Base-by-base conservation (phyloP, 345 rosid genomes). In the Erodium maritimum region DNA sequence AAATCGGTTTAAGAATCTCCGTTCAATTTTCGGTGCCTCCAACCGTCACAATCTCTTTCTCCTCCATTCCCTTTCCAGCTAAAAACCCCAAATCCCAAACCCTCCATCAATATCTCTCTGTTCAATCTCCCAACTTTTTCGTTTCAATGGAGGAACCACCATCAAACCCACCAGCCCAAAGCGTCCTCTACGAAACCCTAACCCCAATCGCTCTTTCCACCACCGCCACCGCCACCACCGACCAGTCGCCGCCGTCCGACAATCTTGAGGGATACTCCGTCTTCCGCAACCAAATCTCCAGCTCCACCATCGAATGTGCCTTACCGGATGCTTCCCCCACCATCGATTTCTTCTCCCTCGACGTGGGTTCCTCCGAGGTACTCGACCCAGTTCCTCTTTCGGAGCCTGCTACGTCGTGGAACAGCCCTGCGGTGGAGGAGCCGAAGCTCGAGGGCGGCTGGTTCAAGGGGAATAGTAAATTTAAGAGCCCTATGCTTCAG, bases 401-500 rank as follows among this genome's bases (percentile, higher is more conserved):
- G 5, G 78, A 70, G 19, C 80, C 71, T 52, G 74, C 57, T 19
- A 69, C 81, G 1, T 84, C 77, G 14, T 66, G 17, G 61, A 17
- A 25, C 22, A 61, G 34, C 11, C 29, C 52, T 21, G 46, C 42
- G 56, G 24, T 21, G 19, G 61, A 58, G 9, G 78, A 72, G 55
- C 71, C 76, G 13, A 73, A 37, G 52, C 74, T 84, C 63, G 98
- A 88, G 76, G 69, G 74, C 19, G 75, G 69, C 37, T 84, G 96
- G 96, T 91, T 88, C 62, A 69, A 74, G 54, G 93, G 88, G 69
- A 77, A 83, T 58, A 63, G 86, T 53, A 70, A 67, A 54, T 80
- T 84, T 60, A 78, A 70, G 64, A 91, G 93, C 64, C 96, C 95
- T 21, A 86, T 91, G 96, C 85, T 91, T 61, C 95, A 86, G 62